A percentile compares a stretch with the other conserved stretches of the same genome.
Conservation (phyloP, 805 yeast species). For the Cyberlindnera sargentensis region DNA sequence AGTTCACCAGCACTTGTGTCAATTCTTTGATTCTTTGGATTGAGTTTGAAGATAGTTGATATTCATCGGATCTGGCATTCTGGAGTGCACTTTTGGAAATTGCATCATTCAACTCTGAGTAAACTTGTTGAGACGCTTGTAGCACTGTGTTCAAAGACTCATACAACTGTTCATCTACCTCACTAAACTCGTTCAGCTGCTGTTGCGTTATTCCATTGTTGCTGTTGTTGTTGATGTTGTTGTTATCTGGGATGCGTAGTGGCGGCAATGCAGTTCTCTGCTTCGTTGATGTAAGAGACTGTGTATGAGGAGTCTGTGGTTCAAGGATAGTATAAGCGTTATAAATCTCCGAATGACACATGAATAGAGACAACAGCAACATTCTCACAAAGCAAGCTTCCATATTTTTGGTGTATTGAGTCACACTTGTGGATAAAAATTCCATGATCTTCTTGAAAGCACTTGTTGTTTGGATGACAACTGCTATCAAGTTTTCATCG, state of each 20-base stretch:
- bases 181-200: conserved; percentile 31
- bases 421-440: conserved; percentile 40
- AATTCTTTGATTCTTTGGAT: conserved; percentile 69
- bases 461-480: conserved; percentile 12
- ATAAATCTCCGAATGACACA: conserved; percentile 58
- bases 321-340: conserved; percentile 51
- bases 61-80: conserved; percentile 36
- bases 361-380: conserved; percentile 52
- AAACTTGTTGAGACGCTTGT: conserved; percentile 66
- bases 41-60: conserved; percentile 31
- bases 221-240: neutral
- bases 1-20: conserved; percentile 66
- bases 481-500: conserved; percentile 10
- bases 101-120: conserved; percentile 63
- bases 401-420: conserved; percentile 42
- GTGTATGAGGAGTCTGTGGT: conserved; percentile 3
- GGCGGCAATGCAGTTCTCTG: conserved; percentile 18
- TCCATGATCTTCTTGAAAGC: conserved; percentile 48
- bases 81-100: conserved; percentile 58
- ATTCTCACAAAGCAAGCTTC: conserved; percentile 62
- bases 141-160: conserved; percentile 58
- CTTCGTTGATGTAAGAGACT: neutral
- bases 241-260: conserved; percentile 17
- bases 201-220: conserved; percentile 15
- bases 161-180: conserved; percentile 61